Conservation (phyloP, 208 protist genomes). For the Sergeia podlipaevii region DNA sequence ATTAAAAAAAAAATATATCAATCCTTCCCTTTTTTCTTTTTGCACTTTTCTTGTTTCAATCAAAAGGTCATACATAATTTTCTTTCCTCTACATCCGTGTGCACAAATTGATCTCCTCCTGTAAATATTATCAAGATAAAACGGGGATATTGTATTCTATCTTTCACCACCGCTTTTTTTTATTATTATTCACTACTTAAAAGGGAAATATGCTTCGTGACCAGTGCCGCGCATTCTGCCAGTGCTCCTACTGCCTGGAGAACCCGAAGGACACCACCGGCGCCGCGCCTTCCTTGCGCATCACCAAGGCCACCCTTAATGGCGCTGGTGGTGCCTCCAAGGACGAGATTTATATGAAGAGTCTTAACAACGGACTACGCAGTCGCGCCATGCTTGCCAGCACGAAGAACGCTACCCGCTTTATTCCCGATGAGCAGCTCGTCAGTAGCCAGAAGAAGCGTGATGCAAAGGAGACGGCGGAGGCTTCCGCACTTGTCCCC, state of each 20-base stretch:
- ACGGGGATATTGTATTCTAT: too few relatives aligned
- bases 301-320: constrained; percentile 29
- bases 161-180: too few relatives aligned
- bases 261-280: constrained; percentile 18
- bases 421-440: constrained; percentile 81
- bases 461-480: constrained; percentile 53
- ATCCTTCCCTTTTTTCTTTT: neutral
- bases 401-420: constrained; percentile 59
- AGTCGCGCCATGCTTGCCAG: constrained; percentile 54
- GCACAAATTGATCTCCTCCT: too few relatives aligned
- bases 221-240: constrained; percentile 79
- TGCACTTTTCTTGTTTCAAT: neutral
- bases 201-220: constrained; percentile 64
- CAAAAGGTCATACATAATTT: neutral
- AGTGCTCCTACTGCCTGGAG: constrained; percentile 69
- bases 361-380: constrained; percentile 50
- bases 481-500: constrained; percentile 55
- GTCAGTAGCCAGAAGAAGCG: constrained; percentile 66
- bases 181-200: too few relatives aligned
- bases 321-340: constrained; percentile 30
- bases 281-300: constrained; percentile 5
- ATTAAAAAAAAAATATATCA: too few relatives aligned
- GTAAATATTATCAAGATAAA: too few relatives aligned
- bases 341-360: constrained; percentile 75
- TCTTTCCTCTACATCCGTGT: too few relatives aligned